phyloP scores from a whole-genome alignment of 169 alveolate species.

The Ichthyophthirius multifiliis region DNA sequence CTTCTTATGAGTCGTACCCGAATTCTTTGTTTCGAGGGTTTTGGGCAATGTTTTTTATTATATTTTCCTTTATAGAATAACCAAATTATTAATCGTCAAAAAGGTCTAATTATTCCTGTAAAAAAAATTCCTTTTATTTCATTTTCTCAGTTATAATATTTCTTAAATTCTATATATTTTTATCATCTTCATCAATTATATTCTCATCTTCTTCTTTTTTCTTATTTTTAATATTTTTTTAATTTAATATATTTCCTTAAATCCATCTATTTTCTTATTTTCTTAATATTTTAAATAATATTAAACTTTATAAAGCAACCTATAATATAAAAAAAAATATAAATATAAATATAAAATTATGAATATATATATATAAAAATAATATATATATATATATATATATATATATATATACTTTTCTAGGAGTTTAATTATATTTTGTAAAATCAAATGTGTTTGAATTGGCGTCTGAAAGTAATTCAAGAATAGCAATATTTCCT shows the following conservation, averaged over 20 bases:
- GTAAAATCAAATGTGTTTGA: not conserved
- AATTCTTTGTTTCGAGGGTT: not conserved
- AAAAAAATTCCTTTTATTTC: not conserved
- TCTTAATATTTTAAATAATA: not conserved
- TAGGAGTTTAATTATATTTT: not conserved
- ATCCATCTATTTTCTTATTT: constrained; percentile 14
- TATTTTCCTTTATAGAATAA: not conserved
- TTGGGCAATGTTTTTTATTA: not conserved
- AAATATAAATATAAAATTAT: not conserved
- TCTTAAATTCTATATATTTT: not conserved
- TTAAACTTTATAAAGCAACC: constrained; percentile 8
- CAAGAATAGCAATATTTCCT: constrained; percentile 2
- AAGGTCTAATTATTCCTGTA: not conserved
- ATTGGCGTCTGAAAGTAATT: constrained; percentile 9
- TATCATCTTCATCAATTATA: not conserved
- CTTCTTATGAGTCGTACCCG: not conserved
- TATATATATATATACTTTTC: not conserved
- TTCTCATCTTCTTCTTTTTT: not conserved
- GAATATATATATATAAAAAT: not conserved
- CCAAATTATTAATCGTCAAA: constrained; percentile 6
- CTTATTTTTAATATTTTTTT: not conserved
- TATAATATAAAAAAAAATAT: not conserved
- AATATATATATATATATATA: not conserved
- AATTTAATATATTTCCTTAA: not conserved
- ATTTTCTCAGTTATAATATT: not conserved